phyloP scores from a whole-genome alignment of 2,329 filamentous ascomycete genomes.

The Xylogone sp. region DNA sequence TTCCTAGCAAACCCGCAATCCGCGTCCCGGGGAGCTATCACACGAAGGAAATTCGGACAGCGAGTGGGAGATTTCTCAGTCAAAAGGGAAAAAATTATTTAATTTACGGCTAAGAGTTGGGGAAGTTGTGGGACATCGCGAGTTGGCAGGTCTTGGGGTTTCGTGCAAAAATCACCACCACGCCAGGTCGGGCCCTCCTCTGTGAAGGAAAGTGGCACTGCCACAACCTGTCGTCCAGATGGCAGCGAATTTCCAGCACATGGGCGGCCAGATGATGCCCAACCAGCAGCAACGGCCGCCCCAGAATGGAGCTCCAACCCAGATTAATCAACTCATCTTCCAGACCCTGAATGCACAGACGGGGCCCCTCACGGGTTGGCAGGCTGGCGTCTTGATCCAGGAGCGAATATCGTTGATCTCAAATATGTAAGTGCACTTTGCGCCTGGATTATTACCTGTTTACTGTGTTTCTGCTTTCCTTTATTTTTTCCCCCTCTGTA shows the following conservation, averaged over 20 bases:
- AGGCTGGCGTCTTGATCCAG: constrained; percentile 16
- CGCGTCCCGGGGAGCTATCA: too few relatives aligned
- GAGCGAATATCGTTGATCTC: constrained; percentile 26
- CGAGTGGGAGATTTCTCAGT: too few relatives aligned
- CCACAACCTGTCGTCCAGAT: constrained; percentile 21
- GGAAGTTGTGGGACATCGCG: neutral
- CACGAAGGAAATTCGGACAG: too few relatives aligned
- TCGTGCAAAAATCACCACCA: neutral
- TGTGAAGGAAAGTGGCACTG: constrained; percentile 20
- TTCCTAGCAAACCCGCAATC: neutral
- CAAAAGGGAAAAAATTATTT: too few relatives aligned
- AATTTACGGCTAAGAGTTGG: too few relatives aligned
- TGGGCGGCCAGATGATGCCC: constrained; percentile 25
- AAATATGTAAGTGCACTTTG: constrained; percentile 24
- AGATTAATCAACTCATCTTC: constrained; percentile 25
- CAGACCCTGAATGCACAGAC: constrained; percentile 19
- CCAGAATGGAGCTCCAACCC: constrained; percentile 11
- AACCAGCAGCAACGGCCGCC: constrained; percentile 19
- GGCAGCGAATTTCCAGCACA: constrained; percentile 28
- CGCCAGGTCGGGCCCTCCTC: constrained; percentile 15
- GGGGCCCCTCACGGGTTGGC: constrained; percentile 22
- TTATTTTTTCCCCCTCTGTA: neutral
- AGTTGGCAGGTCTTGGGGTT: neutral
- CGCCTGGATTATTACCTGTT: neutral
- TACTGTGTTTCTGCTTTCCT: too few relatives aligned